A percentile compares a stretch with the other conserved stretches of the same genome.
Evolutionary conservation across 164 flowering plant species (phyloP).

Genomic region (Vitis cinerea): DNA sequence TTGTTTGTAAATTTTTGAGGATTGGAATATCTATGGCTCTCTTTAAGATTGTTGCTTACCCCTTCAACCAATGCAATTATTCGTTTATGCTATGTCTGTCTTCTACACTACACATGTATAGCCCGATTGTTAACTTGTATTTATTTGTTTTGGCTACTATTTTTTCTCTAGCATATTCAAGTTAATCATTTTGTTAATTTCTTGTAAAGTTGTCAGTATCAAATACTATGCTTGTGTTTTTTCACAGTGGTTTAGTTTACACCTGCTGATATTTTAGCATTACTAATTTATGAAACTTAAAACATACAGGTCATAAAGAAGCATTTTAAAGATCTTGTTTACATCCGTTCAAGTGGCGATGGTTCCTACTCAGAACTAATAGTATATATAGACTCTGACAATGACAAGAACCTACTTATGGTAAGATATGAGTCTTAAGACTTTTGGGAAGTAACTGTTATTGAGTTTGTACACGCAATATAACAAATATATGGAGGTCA

Average conservation of each 20-base stretch:
- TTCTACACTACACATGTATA: no score
- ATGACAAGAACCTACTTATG: slow-evolving; percentile 59
- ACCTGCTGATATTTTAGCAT: not conserved
- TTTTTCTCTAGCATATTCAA: not conserved
- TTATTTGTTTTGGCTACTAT: not conserved
- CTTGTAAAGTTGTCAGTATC: not conserved
- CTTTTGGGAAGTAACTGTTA: not conserved
- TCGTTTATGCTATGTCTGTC: no score
- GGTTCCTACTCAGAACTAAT: slow-evolving; percentile 39
- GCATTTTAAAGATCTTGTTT: slow-evolving; percentile 72
- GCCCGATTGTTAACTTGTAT: no score
- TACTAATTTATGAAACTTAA: slow-evolving; percentile 11
- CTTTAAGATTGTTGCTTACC: no score
- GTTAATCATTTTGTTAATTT: not conserved
- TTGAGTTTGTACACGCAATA: not conserved
- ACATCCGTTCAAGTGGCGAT: slow-evolving; percentile 43
- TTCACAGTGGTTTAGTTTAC: not conserved
- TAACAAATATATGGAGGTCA: not conserved
- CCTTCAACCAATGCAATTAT: no score
- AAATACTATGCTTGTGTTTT: not conserved
- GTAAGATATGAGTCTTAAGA: slow-evolving; percentile 36
- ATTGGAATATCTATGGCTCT: no score
- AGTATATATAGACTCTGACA: slow-evolving; percentile 66
- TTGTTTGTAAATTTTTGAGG: not conserved
- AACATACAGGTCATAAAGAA: slow-evolving; percentile 52